A percentile compares a stretch with the other conserved stretches of the same genome.
phyloP scores from a whole-genome alignment of 306 rosid species.

The Glycine latifolia region DNA sequence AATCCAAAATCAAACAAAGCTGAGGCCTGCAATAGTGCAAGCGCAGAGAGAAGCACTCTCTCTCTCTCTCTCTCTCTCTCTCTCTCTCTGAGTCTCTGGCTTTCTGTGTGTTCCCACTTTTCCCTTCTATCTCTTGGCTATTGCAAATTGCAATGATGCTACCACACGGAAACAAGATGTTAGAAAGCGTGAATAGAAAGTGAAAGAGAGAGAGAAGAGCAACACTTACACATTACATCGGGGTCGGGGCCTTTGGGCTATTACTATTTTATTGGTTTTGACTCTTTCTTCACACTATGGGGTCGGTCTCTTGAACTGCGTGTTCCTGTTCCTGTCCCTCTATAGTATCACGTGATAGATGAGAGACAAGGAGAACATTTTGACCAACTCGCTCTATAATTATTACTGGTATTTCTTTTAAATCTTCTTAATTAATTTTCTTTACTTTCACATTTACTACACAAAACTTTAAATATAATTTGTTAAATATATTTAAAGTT shows the following conservation, averaged over 20 bases:
- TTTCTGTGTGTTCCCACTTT: conserved; percentile 27
- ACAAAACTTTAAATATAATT: no score
- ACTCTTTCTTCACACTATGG: conserved; percentile 39
- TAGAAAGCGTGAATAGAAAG: conserved; percentile 13
- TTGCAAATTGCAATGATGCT: conserved; percentile 54
- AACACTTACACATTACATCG: conserved; percentile 15
- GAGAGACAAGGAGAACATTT: conserved; percentile 34
- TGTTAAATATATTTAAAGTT: no score
- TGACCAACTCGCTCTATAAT: background rate
- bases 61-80: background rate
- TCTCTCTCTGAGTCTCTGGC: background rate
- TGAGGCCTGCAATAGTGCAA: conserved; percentile 38
- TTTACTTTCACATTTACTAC: no score
- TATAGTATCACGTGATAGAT: conserved; percentile 63
- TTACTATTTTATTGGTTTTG: conserved; percentile 50
- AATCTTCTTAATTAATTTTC: no score
- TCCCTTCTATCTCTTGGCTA: conserved; percentile 30
- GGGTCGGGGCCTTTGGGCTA: conserved; percentile 31
- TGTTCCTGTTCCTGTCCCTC: conserved; percentile 45
- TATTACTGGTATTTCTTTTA: no score
- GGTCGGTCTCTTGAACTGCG: conserved; percentile 56
- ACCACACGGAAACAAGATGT: conserved; percentile 38
- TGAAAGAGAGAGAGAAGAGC: conserved; percentile 17
- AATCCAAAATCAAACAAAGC: conserved; percentile 43
- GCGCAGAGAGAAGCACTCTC: conserved; percentile 35